phyloP scores from a whole-genome alignment of 371 early-diverging fungal species.

The Circinella minor region DNA sequence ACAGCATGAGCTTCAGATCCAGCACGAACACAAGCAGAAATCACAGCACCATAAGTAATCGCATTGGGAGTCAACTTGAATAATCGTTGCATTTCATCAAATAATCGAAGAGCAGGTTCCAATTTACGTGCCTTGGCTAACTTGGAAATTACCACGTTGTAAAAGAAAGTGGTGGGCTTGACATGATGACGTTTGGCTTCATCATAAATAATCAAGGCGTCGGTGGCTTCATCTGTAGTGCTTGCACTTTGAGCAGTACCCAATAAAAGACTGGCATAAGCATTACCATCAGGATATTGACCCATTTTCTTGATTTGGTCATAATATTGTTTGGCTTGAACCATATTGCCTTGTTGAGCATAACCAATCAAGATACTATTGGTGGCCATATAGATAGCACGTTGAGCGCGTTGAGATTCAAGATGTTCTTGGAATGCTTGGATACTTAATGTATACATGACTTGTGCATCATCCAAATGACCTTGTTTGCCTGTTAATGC shows the following conservation, averaged over 20 bases:
- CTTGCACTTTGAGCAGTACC: slow-evolving; percentile 49
- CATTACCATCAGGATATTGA: slow-evolving; percentile 50
- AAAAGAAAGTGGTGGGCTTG: slow-evolving; percentile 66
- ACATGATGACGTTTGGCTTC: slow-evolving; percentile 65
- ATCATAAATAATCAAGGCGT: slow-evolving; percentile 58
- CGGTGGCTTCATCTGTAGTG: slow-evolving; percentile 54
- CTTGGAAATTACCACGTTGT: slow-evolving; percentile 69
- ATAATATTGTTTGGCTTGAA: slow-evolving; percentile 58
- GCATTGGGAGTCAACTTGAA: slow-evolving; percentile 58
- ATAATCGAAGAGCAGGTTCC: slow-evolving; percentile 58
- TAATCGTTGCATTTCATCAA: slow-evolving; percentile 62
- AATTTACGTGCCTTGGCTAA: slow-evolving; percentile 68
- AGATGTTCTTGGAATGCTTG: slow-evolving; percentile 26
- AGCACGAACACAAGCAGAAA: slow-evolving; percentile 66
- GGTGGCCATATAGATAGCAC: slow-evolving; percentile 42
- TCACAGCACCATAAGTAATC: slow-evolving; percentile 66
- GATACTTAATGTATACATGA: slow-evolving; percentile 36
- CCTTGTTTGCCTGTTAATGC: slow-evolving; percentile 53
- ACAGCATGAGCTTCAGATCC: slow-evolving; percentile 59
- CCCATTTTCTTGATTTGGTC: slow-evolving; percentile 55
- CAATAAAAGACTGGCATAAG: slow-evolving; percentile 44
- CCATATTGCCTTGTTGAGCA: slow-evolving; percentile 60
- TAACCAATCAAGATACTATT: slow-evolving; percentile 66
- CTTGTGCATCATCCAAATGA: slow-evolving; percentile 33
- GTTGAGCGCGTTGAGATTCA: slow-evolving; percentile 21